A percentile compares a stretch with the other conserved stretches of the same genome.
phyloP scores from a whole-genome alignment of 768 basidiomycete genomes.

The Lentinula edodes region DNA sequence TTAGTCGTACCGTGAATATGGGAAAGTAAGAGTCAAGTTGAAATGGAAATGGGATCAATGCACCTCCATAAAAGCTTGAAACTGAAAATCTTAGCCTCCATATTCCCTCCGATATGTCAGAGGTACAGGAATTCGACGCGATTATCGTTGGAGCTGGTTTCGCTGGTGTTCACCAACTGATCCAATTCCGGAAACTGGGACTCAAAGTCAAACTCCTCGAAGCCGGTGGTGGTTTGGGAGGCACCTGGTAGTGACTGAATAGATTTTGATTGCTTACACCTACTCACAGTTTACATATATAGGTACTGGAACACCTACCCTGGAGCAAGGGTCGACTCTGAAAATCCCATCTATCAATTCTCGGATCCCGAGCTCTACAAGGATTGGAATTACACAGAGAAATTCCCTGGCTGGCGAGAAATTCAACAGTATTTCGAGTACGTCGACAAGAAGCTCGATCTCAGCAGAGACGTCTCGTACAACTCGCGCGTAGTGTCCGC shows the following conservation, averaged over 20 bases:
- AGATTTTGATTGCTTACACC: neutral
- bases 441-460: conserved; percentile 11
- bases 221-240: conserved; percentile 11
- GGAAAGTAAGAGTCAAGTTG: neutral
- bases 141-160: conserved; percentile 5
- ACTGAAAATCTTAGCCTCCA: neutral
- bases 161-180: conserved; percentile 3
- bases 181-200: conserved; percentile 8
- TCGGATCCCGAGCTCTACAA: conserved; percentile 10
- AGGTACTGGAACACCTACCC: conserved; percentile 3
- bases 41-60: neutral
- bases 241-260: conserved; percentile 12
- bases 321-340: conserved; percentile 14
- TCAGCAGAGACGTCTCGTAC: conserved; percentile 9
- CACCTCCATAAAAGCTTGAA: neutral
- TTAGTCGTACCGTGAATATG: neutral
- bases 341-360: conserved; percentile 11
- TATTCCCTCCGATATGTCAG: neutral
- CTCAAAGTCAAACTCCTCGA: conserved; percentile 10
- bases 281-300: neutral
- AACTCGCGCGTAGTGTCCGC: conserved; percentile 11
- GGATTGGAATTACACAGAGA: conserved; percentile 5
- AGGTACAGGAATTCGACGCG: neutral
- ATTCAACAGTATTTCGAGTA: conserved; percentile 12
- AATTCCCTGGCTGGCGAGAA: conserved; percentile 10